Base-by-base conservation (phyloP, 177 flowering plant genomes). In the Vitis hybrid region DNA sequence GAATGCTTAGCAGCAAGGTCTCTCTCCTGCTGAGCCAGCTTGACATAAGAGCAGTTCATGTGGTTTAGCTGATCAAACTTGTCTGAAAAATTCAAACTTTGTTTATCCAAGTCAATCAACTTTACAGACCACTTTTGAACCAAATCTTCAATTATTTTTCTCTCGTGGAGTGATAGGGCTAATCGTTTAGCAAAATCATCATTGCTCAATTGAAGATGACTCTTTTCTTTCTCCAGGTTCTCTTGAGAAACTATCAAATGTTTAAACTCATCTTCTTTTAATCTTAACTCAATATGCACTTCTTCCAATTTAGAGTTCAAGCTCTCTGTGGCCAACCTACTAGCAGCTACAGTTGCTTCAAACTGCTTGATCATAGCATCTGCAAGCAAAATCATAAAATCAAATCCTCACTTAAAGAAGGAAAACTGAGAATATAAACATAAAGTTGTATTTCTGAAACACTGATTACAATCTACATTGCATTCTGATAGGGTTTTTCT, bases 191-290 rank as follows among this genome's bases (percentile, higher is more conserved):
- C 74, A 69, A 80, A 66, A 28, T 84, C 81, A 51, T 79, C 81
- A 65, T 84, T 89, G 73, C 73, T 82, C 31, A 73, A 66, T 67
- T 82, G 83, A 71, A 90, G 82, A 77, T 82, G 82, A 59, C 44
- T 74, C 76, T 87, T 92, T 74, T 92, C 95, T 69, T 73, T 88
- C 80, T 90, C 91, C 86, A 87, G 67, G n/a, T 69, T 85, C 68
- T 85, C 89, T 64, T 80, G 78, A 57, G 79, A 71, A 64, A 59
- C 64, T 55, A 67, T 73, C 81, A 89, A 71, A 62, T 73, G 31
- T 64, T 66, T 74, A 65, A 86, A 77, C 67, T 78, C 77, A 47
- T 86, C 90, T 71, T 90, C 97, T 63, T 91, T 92, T 12, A 58
- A 60, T 74, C 73, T 76, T 55, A 92, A 77, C 70, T 82, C 87